These are phyloP conservation scores for Zygotorulaspora chibaensis DNA, from an alignment of 805 yeast genomes.

Conservation along the genomic window DNA sequence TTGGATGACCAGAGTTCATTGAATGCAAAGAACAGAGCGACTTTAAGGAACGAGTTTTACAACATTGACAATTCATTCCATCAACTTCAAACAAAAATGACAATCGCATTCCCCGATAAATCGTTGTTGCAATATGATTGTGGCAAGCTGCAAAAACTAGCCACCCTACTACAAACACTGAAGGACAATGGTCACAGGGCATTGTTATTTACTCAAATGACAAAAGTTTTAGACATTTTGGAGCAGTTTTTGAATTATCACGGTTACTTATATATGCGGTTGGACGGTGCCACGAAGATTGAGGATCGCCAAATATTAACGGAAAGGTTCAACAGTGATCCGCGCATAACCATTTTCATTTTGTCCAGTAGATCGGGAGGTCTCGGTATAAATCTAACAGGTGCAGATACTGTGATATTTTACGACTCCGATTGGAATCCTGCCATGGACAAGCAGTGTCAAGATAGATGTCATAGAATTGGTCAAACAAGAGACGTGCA, in stretches of 20 bases:
- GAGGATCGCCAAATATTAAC: slow-evolving; percentile 95
- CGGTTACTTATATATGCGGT: slow-evolving; percentile 89
- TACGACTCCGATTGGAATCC: slow-evolving; percentile 99
- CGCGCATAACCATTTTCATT: slow-evolving; percentile 83
- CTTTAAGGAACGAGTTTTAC: slow-evolving; percentile 11
- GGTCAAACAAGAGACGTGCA: slow-evolving; percentile 98
- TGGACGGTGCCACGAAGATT: slow-evolving; percentile 96
- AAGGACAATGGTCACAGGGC: slow-evolving; percentile 90
- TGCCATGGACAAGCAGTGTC: slow-evolving; percentile 98
- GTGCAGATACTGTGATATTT: slow-evolving; percentile 97
- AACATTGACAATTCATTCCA: slow-evolving; percentile 55
- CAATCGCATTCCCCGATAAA: slow-evolving; percentile 96
- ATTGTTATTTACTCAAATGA: slow-evolving; percentile 95
- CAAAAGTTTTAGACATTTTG: slow-evolving; percentile 86
- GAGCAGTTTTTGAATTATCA: slow-evolving; percentile 92
- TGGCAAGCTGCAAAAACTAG: slow-evolving; percentile 88
- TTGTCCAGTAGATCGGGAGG: slow-evolving; percentile 97
- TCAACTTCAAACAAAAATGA: slow-evolving; percentile 74
- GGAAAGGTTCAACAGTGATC: slow-evolving; percentile 85
- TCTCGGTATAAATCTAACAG: slow-evolving; percentile 92
- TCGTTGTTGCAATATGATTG: slow-evolving; percentile 90
- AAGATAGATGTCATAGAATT: slow-evolving; percentile 97
- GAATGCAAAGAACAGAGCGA: slow-evolving; percentile 31
- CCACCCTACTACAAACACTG: slow-evolving; percentile 67
- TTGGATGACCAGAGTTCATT: slow-evolving; percentile 22